phyloP scores from a whole-genome alignment of 202 grass and related monocot species.

The Elaeis oleifera region DNA sequence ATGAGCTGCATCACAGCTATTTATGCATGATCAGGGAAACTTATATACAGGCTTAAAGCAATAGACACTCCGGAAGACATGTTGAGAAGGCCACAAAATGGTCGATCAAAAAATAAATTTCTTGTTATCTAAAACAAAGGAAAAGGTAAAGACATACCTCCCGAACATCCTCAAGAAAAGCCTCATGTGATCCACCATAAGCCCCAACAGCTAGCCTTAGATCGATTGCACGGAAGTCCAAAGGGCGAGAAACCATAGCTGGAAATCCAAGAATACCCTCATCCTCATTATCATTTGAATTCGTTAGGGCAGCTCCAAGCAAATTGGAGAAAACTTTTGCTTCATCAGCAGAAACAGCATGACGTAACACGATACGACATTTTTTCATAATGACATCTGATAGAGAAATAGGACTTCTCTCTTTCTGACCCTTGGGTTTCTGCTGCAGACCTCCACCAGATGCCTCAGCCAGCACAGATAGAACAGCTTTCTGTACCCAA shows the following conservation, averaged over 20 bases:
- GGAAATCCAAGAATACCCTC: slow-evolving; percentile 97
- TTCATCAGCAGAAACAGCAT: slow-evolving; percentile 63
- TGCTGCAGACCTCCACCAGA: slow-evolving; percentile 39
- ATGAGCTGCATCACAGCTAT: too few relatives aligned
- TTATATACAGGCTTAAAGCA: too few relatives aligned
- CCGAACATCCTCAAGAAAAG: slow-evolving; percentile 87
- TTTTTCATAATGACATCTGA: slow-evolving; percentile 73
- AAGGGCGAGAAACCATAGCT: slow-evolving; percentile 85
- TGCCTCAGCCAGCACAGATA: slow-evolving; percentile 66
- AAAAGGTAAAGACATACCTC: slow-evolving; percentile 58
- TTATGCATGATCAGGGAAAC: too few relatives aligned
- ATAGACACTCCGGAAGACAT: too few relatives aligned
- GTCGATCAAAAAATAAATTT: too few relatives aligned
- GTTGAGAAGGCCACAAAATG: too few relatives aligned
- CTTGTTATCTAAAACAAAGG: slow-evolving; percentile 7
- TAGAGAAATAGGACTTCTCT: slow-evolving; percentile 49
- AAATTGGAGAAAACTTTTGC: slow-evolving; percentile 90
- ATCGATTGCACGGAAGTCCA: slow-evolving; percentile 98
- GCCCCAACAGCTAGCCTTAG: slow-evolving; percentile 78
- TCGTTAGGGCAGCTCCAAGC: slow-evolving; percentile 77
- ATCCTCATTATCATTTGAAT: slow-evolving; percentile 88
- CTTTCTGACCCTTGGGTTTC: slow-evolving; percentile 34
- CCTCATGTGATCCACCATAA: slow-evolving; percentile 80
- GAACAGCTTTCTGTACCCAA: slow-evolving; percentile 74
- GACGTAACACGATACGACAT: slow-evolving; percentile 63